phyloP scores from a whole-genome alignment of 148 eudicot species.

The Vaccinium macrocarpon region DNA sequence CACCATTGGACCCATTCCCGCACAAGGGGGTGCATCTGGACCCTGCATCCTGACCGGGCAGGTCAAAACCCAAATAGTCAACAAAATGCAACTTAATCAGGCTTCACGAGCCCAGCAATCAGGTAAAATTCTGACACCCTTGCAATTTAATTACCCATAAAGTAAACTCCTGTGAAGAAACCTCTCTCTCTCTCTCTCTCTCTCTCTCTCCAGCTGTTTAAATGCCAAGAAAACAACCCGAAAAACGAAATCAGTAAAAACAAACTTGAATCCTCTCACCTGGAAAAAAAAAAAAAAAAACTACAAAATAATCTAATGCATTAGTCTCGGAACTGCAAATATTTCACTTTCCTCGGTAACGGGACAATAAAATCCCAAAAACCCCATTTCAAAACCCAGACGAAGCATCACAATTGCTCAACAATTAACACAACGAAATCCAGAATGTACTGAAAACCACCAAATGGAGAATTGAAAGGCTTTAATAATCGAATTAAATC shows the following conservation, averaged over 20 bases:
- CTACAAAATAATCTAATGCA: not conserved
- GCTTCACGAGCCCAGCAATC: not conserved
- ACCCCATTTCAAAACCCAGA: not conserved
- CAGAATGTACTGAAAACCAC: not conserved
- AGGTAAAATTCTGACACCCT: too few relatives aligned
- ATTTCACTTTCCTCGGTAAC: not conserved
- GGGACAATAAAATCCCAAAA: conserved; percentile 3
- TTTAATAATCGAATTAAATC: not conserved
- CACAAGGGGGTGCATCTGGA: not conserved
- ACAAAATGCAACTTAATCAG: too few relatives aligned
- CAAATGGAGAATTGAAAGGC: not conserved
- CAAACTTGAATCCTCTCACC: not conserved
- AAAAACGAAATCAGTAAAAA: not conserved
- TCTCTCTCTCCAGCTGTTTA: not conserved
- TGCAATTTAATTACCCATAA: not conserved
- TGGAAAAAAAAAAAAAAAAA: not conserved
- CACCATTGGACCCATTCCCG: not conserved
- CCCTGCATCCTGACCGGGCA: too few relatives aligned
- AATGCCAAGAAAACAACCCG: not conserved
- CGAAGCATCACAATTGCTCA: not conserved
- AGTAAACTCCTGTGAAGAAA: not conserved
- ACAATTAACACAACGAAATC: not conserved
- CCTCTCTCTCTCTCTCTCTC: not conserved
- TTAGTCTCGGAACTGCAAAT: not conserved
- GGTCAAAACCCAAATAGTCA: too few relatives aligned